Base-by-base conservation (phyloP, 1,139 yeast species). In the Blastobotrys ciferrii region DNA sequence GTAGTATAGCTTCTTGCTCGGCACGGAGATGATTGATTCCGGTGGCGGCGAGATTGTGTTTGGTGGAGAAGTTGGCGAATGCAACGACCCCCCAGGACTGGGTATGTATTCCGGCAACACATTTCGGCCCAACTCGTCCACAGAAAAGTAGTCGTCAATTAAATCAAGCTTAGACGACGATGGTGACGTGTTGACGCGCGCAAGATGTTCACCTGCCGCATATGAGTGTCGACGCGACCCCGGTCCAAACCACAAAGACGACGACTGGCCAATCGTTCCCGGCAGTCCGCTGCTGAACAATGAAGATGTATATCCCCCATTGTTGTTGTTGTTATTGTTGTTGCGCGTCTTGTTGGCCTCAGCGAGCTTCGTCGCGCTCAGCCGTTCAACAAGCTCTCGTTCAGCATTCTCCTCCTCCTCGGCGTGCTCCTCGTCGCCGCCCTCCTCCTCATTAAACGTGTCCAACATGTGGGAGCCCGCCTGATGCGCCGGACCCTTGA, bases 1-100 rank as follows among this genome's bases (percentile, higher is more conserved):
- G 45, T 89, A 70, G 45, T 83, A 82, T 42, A 84, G 68, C 17
- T 76, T 75, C 45, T 50, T 48, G 46, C 57, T 52, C 12, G 64
- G 59, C 11, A 59, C 58, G 1, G 62, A 54, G 25, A 62, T 60
- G 35, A 62, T 44, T 7, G 48, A 36, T 19, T 36, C 40, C 12
- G 40, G 40, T 17, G 49, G 43, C 38, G 49, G 5, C 4, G 40
- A 36, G 28, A 36, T 36, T 3, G 40, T 36, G 19, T 19, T 9
- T 9, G 40, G 40, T n/a, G 45, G 43, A 14, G 43, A 43, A 5
- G 32, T 33, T 20, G 42, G 23, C 20, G 46, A 37, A 4, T 40
- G 14, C 18, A 45, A 35, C 17, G 55, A 42, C 23, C 45, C 44
- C n/a, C 40, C 18, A 7, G 40, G 40, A 13, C 40, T 36, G 3